Evolutionary conservation across 2,329 filamentous ascomycete genomes (phyloP).

Genomic region (Zasmidium citrigriseum): DNA sequence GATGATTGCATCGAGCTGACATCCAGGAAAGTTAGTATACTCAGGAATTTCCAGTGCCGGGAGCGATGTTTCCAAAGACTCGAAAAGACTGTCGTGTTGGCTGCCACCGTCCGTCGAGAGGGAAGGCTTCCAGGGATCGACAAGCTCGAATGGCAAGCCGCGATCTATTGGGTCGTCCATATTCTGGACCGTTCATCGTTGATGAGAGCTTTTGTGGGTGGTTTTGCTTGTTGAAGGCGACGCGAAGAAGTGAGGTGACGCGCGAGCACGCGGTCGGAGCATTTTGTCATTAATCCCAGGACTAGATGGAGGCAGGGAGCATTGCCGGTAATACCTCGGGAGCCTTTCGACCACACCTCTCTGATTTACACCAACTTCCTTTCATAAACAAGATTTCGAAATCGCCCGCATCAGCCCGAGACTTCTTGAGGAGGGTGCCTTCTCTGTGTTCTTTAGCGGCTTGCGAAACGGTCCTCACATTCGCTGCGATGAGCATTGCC

Average conservation of each 20-base stretch:
- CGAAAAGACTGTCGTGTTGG: slow-evolving; percentile 19
- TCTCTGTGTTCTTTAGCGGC: no score
- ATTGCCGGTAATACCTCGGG: no score
- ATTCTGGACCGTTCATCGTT: background rate
- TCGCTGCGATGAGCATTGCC: no score
- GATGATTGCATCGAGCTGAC: slow-evolving; percentile 15
- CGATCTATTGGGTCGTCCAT: slow-evolving; percentile 16
- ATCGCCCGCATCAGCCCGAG: no score
- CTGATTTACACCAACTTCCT: no score
- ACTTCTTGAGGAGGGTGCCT: no score
- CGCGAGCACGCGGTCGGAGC: background rate
- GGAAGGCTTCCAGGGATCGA: slow-evolving; percentile 24
- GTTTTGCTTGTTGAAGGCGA: background rate
- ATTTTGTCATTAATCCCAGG: background rate
- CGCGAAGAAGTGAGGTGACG: slow-evolving; percentile 1
- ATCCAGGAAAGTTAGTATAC: slow-evolving; percentile 1
- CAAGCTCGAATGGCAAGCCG: slow-evolving; percentile 26
- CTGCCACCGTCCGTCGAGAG: slow-evolving; percentile 9
- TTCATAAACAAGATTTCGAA: no score
- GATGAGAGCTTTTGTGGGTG: background rate
- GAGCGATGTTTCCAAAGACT: slow-evolving; percentile 4
- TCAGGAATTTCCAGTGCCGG: background rate
- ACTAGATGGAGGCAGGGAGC: background rate
- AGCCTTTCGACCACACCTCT: no score
- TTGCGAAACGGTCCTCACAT: no score